Base-by-base conservation (phyloP, 768 basidiomycete species). In the Galerina sulciceps region DNA sequence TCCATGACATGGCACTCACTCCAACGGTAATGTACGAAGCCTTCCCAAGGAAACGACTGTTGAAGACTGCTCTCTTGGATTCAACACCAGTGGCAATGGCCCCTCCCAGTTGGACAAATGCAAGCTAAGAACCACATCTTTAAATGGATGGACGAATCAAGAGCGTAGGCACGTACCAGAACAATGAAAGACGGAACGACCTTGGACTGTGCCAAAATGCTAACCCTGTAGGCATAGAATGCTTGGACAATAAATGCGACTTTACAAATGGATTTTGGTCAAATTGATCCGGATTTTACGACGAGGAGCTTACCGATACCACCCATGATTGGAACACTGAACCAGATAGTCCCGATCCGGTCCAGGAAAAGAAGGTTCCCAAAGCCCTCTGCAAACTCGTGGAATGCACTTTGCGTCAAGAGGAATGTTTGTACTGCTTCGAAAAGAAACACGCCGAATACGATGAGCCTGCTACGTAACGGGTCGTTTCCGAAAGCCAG, bases 401-500 rank as follows among this genome's bases (percentile, higher is more conserved):
- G 48, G 31, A 61, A 61, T 18, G 60, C 60, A 18, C 26, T 53
- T 18, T 56, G 44, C 6, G 55, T 57, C 10, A 61, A 22, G 34
- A 61, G 35, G 36, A 57, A 40, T 17, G 51, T 57, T 31, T 61
- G 60, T 14, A 40, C 44, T 13, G 52, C 50, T 48, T 61, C 60
- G 37, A 61, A 46, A 17, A 57, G 18, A 26, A 53, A 61, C 14
- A 57, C 55, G 6, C 50, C 45, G 13, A 53, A 41, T 14, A 53
- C 50, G 11, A 61, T 37, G 10, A 48, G n/a, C 43, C 41, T 56
- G 35, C 44, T 61, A 10, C 23, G 26, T 17, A 34, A 20, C 26
- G 60, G 55, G 23, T 61, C 60, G 38, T 53, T 53, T 13, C 55
- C 55, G 50, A 57, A 61, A 4, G 60, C 55, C 22, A 61, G 60